A percentile compares a stretch with the other conserved stretches of the same genome.
These are phyloP conservation scores for Bathelium albidoporum DNA, from an alignment of 495 filamentous ascomycete genomes.

Conservation along the genomic window DNA sequence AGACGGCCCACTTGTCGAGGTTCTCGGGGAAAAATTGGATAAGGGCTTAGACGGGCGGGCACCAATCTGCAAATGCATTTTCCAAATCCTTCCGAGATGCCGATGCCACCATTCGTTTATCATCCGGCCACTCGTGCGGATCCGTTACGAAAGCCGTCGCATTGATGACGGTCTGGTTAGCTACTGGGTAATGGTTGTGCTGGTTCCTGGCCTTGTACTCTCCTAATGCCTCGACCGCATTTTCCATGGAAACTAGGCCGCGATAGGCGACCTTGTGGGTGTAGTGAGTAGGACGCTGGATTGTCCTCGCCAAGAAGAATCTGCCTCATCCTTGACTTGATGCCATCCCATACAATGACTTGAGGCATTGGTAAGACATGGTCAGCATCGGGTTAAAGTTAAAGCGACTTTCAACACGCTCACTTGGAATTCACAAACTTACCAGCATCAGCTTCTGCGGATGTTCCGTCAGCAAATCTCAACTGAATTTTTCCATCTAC, in stretches of 20 bases:
- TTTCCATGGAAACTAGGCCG: background rate
- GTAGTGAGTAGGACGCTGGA: background rate
- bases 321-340: background rate
- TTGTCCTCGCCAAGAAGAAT: background rate
- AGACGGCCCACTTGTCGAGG: slow-evolving; percentile 14
- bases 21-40: background rate
- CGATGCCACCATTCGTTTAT: background rate
- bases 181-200: background rate
- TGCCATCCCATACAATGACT: background rate
- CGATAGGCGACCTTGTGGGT: background rate
- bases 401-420: no score
- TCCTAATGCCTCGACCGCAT: background rate
- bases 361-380: background rate
- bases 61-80: background rate
- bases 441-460: no score
- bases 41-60: background rate
- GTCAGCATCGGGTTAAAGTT: background rate
- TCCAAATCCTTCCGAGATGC: background rate
- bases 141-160: background rate
- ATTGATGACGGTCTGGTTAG: background rate
- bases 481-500: no score
- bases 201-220: background rate
- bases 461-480: no score
- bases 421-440: no score
- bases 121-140: background rate